Percentiles rank a stretch among this genome's conserved stretches.
These are phyloP conservation scores for Leucogyrophana mollusca DNA, from an alignment of 768 basidiomycete species.

Conservation along the genomic window DNA sequence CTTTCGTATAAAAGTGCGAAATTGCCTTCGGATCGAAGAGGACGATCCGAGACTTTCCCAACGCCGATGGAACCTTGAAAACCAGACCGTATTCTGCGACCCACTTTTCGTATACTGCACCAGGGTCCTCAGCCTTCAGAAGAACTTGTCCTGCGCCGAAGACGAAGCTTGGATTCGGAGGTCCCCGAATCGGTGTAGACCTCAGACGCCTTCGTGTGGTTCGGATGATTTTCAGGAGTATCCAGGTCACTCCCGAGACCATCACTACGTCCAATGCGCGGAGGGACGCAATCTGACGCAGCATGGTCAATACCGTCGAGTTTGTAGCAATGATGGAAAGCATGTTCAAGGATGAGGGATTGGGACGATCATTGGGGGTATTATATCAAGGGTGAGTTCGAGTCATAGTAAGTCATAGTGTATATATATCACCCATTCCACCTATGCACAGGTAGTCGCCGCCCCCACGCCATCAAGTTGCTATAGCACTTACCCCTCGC, in stretches of 20 bases:
- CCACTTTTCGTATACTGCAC: conserved; percentile 42
- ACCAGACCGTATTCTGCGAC: conserved; percentile 41
- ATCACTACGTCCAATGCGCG: conserved; percentile 8
- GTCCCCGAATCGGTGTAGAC: conserved; percentile 37
- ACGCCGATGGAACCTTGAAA: conserved; percentile 33
- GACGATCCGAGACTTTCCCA: conserved; percentile 34
- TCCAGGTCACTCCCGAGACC: conserved; percentile 12
- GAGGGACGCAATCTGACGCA: no score
- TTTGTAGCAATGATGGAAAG: no score
- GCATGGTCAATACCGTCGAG: no score
- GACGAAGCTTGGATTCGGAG: conserved; percentile 36
- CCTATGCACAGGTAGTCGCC: no score
- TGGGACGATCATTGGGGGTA: no score
- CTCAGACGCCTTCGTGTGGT: conserved; percentile 6
- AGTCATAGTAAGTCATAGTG: no score
- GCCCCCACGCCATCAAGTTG: no score
- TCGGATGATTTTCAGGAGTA: conserved; percentile 7
- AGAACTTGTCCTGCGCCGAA: conserved; percentile 35
- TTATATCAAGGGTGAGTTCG: no score
- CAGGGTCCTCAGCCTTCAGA: conserved; percentile 25
- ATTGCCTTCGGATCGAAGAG: conserved; percentile 47
- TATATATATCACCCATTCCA: no score
- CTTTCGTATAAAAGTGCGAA: conserved; percentile 46
- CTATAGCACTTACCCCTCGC: no score
- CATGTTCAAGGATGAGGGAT: no score